These are phyloP conservation scores for Mucor mucedo DNA, from an alignment of 371 early-diverging fungal species.

Conservation along the genomic window DNA sequence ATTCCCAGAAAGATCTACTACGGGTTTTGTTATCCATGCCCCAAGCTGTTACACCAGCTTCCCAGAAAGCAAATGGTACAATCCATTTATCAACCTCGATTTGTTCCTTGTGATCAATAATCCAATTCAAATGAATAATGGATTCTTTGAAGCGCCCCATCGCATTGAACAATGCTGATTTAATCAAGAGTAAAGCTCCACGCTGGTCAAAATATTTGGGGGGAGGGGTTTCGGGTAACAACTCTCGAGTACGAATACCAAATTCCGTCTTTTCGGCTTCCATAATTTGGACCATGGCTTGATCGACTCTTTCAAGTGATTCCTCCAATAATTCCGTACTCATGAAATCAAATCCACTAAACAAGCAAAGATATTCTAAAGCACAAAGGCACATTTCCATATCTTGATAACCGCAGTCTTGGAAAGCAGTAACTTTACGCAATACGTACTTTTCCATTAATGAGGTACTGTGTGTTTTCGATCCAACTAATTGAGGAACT, in stretches of 20 bases:
- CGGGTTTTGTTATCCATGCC: conserved; percentile 50
- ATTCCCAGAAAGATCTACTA: conserved; percentile 48
- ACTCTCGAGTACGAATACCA: conserved; percentile 46
- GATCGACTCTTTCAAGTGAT: conserved; percentile 44
- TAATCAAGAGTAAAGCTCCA: conserved; percentile 47
- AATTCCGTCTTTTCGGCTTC: conserved; percentile 54
- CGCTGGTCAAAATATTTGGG: conserved; percentile 55
- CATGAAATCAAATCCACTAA: conserved; percentile 67
- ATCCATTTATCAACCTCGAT: conserved; percentile 61
- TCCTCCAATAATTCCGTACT: conserved; percentile 40
- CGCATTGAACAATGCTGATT: conserved; percentile 45
- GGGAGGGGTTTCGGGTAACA: conserved; percentile 49
- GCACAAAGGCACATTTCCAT: conserved; percentile 59
- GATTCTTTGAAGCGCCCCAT: conserved; percentile 44
- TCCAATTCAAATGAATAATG: conserved; percentile 63
- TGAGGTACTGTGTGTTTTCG: conserved; percentile 53
- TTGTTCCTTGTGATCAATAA: conserved; percentile 60
- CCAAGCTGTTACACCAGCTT: conserved; percentile 56
- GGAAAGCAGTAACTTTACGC: conserved; percentile 60
- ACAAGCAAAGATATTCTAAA: conserved; percentile 62
- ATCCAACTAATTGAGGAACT: conserved; percentile 39
- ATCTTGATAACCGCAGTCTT: conserved; percentile 58
- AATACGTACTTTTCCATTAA: conserved; percentile 62
- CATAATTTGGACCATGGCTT: conserved; percentile 41
- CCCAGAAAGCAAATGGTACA: conserved; percentile 66